Percentiles rank a stretch among this genome's conserved stretches.
These are phyloP conservation scores for Xerocomus potaroensis DNA, from an alignment of 768 basidiomycete species.

Conservation along the genomic window DNA sequence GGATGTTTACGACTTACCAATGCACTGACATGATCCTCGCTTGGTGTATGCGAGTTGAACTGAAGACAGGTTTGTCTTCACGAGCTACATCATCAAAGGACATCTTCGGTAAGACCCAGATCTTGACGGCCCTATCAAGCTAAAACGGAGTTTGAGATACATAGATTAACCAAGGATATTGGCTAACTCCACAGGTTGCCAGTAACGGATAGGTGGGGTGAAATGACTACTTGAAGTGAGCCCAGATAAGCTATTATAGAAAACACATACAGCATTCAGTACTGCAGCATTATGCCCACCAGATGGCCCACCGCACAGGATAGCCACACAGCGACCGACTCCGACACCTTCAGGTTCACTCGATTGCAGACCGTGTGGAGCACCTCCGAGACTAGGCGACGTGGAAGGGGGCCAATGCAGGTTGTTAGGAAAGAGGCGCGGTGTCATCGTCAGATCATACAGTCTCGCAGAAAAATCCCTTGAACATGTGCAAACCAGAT, in stretches of 20 bases:
- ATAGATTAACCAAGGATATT: neutral
- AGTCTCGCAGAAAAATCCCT: constrained; percentile 67
- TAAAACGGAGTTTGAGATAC: constrained; percentile 23
- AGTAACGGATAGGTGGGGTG: constrained; percentile 60
- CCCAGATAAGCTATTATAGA: neutral
- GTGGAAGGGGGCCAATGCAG: constrained; percentile 54
- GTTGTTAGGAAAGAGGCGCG: constrained; percentile 40
- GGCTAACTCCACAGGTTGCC: constrained; percentile 72
- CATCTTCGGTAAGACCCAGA: constrained; percentile 57
- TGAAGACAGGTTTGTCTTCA: constrained; percentile 76
- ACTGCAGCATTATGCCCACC: constrained; percentile 74
- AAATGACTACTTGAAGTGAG: constrained; percentile 49
- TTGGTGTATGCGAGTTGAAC: constrained; percentile 60
- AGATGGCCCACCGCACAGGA: constrained; percentile 66
- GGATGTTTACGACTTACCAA: constrained; percentile 41
- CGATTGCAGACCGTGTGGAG: constrained; percentile 64
- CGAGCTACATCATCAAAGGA: constrained; percentile 40
- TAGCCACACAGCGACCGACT: constrained; percentile 51
- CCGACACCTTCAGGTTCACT: constrained; percentile 59
- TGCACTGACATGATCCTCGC: constrained; percentile 58
- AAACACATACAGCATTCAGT: constrained; percentile 49
- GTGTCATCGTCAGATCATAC: constrained; percentile 51
- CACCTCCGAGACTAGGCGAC: constrained; percentile 53
- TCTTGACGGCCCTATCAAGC: constrained; percentile 73
- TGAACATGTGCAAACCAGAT: constrained; percentile 68